Evolutionary conservation across 2,329 filamentous ascomycete genomes (phyloP).

Genomic region (Mycosphaerella sp.): DNA sequence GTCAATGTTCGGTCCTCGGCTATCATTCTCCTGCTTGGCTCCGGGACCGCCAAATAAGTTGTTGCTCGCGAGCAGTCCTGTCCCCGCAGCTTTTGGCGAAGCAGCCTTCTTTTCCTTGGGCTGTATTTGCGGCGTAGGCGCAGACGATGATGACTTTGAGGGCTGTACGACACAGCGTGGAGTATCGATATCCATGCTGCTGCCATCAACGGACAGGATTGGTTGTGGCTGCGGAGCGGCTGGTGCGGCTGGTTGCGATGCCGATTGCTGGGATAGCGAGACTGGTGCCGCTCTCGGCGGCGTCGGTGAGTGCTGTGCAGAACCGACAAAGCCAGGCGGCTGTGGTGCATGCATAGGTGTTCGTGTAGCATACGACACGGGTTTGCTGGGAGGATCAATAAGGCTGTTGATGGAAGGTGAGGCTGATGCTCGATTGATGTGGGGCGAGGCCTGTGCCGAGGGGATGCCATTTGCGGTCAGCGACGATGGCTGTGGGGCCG

Average conservation of each 20-base stretch:
- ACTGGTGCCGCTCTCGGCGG: conserved; percentile 15
- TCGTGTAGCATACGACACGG: conserved; percentile 25
- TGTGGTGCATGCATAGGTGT: conserved; percentile 20
- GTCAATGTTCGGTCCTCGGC: conserved; percentile 67
- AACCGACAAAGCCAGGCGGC: conserved; percentile 17
- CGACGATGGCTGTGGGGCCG: conserved; percentile 22
- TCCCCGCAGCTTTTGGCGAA: conserved; percentile 47
- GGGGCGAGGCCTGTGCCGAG: conserved; percentile 37
- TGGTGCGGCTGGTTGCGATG: conserved; percentile 13
- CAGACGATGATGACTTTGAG: conserved; percentile 27
- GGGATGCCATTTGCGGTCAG: conserved; percentile 20
- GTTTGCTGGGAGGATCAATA: conserved; percentile 60
- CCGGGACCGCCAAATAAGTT: conserved; percentile 52
- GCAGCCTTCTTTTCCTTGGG: conserved; percentile 13
- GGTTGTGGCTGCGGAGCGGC: conserved; percentile 6
- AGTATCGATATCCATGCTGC: conserved; percentile 31
- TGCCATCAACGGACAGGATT: conserved; percentile 23
- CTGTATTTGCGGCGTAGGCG: conserved; percentile 37
- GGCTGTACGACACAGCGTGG: conserved; percentile 17
- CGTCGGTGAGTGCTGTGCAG: conserved; percentile 20
- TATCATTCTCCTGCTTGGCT: conserved; percentile 37
- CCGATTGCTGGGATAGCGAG: conserved; percentile 1
- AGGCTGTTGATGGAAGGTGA: conserved; percentile 90
- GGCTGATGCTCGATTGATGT: conserved; percentile 66
- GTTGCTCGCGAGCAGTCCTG: conserved; percentile 57